phyloP scores from a whole-genome alignment of 2,329 filamentous ascomycete species.

The Dactylellina sp. region DNA sequence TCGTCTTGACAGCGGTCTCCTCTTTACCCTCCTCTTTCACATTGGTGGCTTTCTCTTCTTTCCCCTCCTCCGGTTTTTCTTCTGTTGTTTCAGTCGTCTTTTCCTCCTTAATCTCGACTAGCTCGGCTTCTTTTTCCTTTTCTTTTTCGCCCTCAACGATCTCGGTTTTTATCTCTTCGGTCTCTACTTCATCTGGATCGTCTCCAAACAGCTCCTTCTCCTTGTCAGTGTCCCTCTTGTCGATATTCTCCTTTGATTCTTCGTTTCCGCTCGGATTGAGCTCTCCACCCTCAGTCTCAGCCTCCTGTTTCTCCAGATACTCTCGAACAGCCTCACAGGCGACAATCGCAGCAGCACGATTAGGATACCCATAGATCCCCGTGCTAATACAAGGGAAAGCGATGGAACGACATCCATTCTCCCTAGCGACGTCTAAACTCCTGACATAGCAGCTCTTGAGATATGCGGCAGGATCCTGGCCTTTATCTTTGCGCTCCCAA shows the following conservation, averaged over 20 bases:
- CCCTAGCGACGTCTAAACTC: conserved; percentile 78
- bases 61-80: conserved; percentile 8
- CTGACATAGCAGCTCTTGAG: conserved; percentile 75
- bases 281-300: conserved; percentile 56
- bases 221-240: not conserved
- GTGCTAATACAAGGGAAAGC: conserved; percentile 90
- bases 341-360: conserved; percentile 75
- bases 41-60: conserved; percentile 4
- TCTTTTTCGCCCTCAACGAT: not conserved
- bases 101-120: not conserved
- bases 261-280: no score
- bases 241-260: not conserved
- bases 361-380: conserved; percentile 89
- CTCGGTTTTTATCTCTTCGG: not conserved
- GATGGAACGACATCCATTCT: conserved; percentile 75
- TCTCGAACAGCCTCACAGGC: conserved; percentile 73
- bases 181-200: not conserved
- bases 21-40: conserved; percentile 61
- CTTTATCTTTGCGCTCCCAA: conserved; percentile 62
- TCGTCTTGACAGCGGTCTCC: conserved; percentile 54
- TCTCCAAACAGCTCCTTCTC: not conserved
- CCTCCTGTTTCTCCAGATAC: conserved; percentile 65
- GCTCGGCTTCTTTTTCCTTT: conserved; percentile 3
- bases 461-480: conserved; percentile 63
- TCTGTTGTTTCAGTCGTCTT: not conserved